Evolutionary conservation across 805 yeast genomes (phyloP), one percentile per base, ranked within the genome.

Genomic region (Sugiyamaella qingdaonensis): DNA sequence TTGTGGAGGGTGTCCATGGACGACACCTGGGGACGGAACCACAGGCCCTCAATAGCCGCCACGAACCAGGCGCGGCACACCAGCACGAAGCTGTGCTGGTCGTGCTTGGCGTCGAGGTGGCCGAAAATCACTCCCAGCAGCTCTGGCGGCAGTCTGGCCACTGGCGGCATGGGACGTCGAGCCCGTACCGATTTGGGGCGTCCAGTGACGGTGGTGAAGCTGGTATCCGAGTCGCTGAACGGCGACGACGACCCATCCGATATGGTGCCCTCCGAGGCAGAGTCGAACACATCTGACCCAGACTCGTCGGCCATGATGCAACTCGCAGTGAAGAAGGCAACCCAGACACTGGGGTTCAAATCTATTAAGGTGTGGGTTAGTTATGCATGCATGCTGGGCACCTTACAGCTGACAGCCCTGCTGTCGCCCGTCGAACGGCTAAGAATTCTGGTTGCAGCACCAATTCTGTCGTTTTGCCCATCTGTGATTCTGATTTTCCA

Each of bases 31-130:
- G 97, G 97, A 54, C 98, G 79, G 65, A 88, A 87, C 95, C 97
- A 91, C 31, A 91, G 72, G 41, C 85, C 75, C 62, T 88, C 96
- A 10, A 89, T 82, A 11, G 87, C 82, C 41, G 87, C 73, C 59
- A 81, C 79, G 10, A 90, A 86, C 86, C 96, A 90, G 56, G 82
- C 78, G 61, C 81, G 82, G 69, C 96, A 90, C 7, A 88, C 91
- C 1, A 88, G 75, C 56, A 88, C 47, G 49, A 67, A 65, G n/a
- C 61, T 50, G 54, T 56, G 52, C 48, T 64, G 58, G 51, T 68
- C 70, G 16, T 24, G 27, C 18, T 39, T 43, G 31, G 44, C 19
- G 21, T 49, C 58, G 21, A 67, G 51, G 42, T 55, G 52, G 31
- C 53, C 33, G 43, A 61, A 54, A 32, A 68, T 52, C 10, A 50